Percentiles rank a stretch among this genome's conserved stretches.
phyloP scores from a whole-genome alignment of 2,329 filamentous ascomycete species.

The Xylaria arbuscula region DNA sequence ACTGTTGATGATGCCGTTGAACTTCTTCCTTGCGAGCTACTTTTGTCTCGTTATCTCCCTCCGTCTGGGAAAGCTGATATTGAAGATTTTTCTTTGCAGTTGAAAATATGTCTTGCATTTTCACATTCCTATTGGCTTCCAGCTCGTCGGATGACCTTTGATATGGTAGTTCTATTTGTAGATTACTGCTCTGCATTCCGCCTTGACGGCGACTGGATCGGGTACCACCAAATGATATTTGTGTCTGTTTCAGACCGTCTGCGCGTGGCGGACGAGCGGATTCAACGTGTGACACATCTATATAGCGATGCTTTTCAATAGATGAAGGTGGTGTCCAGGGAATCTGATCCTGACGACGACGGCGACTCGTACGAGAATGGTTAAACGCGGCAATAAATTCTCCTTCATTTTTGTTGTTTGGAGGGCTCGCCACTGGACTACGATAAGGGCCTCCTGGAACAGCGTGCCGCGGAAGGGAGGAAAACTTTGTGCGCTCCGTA shows the following conservation, averaged over 20 bases:
- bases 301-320: constrained; percentile 25
- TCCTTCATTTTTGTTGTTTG: constrained; percentile 14
- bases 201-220: constrained; percentile 26
- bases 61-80: constrained; percentile 37
- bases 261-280: neutral
- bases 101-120: constrained; percentile 32
- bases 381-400: neutral
- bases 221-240: constrained; percentile 42
- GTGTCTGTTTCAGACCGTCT: constrained; percentile 43
- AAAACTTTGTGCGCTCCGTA: constrained; percentile 16
- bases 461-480: constrained; percentile 1
- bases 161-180: neutral
- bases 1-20: constrained; percentile 20
- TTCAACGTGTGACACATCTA: constrained; percentile 10
- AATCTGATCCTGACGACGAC: constrained; percentile 31
- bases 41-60: neutral
- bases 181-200: constrained; percentile 11
- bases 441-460: constrained; percentile 44
- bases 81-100: constrained; percentile 35
- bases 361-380: constrained; percentile 27
- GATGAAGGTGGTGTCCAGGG: constrained; percentile 51
- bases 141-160: neutral
- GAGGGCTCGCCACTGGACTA: constrained; percentile 44
- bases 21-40: neutral
- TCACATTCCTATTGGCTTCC: neutral